Conservation (phyloP, 2,329 filamentous ascomycete species). For the Ascosphaera apis region DNA sequence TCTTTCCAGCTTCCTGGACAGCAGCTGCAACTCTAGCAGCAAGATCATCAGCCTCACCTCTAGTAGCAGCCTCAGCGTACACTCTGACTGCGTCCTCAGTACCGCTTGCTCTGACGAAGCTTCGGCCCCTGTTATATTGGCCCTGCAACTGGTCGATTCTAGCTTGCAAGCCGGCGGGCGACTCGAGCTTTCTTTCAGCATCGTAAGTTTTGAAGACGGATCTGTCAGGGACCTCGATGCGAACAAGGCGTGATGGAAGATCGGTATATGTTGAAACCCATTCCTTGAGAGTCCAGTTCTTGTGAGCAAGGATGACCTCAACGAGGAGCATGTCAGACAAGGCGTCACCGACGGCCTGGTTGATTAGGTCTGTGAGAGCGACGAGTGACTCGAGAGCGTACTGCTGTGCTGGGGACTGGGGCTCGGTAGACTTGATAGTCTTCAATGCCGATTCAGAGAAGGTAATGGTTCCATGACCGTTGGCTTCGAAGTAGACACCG, state of each 20-base stretch:
- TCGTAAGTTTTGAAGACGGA: slow-evolving; percentile 79
- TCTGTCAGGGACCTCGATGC: slow-evolving; percentile 72
- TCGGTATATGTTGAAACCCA: slow-evolving; percentile 89
- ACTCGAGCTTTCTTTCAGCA: slow-evolving; percentile 68
- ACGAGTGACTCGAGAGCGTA: slow-evolving; percentile 66
- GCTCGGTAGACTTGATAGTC: slow-evolving; percentile 54
- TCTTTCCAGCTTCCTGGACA: slow-evolving; percentile 35
- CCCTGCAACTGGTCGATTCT: slow-evolving; percentile 72
- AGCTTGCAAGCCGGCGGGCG: slow-evolving; percentile 55
- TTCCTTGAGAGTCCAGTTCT: slow-evolving; percentile 69
- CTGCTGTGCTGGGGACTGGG: slow-evolving; percentile 78
- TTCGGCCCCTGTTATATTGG: slow-evolving; percentile 74
- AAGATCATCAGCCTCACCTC: slow-evolving; percentile 74
- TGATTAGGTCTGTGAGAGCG: slow-evolving; percentile 76
- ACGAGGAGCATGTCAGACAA: slow-evolving; percentile 90
- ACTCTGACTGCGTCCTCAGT: slow-evolving; percentile 93
- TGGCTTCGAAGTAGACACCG: slow-evolving; percentile 96
- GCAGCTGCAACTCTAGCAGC: slow-evolving; percentile 60
- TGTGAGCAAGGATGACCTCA: slow-evolving; percentile 88
- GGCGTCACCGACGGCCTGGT: slow-evolving; percentile 93
- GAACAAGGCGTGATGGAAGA: slow-evolving; percentile 82
- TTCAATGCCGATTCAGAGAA: slow-evolving; percentile 71
- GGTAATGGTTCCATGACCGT: slow-evolving; percentile 88
- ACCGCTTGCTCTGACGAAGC: slow-evolving; percentile 78
- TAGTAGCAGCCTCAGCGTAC: slow-evolving; percentile 80